Evolutionary conservation across 306 rosid species (phyloP).

Genomic region (Biancaea sappan): DNA sequence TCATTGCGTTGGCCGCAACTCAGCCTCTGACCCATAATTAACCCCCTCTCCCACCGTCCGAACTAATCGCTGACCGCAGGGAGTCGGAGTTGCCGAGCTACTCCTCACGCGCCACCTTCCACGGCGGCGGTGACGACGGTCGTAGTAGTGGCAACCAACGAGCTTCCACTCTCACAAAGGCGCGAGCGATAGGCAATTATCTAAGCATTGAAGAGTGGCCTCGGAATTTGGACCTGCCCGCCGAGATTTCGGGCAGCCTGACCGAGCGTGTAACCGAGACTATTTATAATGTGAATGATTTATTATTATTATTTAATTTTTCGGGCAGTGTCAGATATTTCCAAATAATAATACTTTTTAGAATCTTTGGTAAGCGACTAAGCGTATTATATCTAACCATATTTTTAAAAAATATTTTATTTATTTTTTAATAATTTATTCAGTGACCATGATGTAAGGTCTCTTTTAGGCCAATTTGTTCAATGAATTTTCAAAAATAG

Average conservation of each 20-base stretch:
- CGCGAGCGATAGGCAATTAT: conserved; percentile 4
- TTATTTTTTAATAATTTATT: not conserved
- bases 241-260: conserved; percentile 61
- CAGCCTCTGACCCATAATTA: conserved; percentile 74
- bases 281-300: not conserved
- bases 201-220: conserved; percentile 27
- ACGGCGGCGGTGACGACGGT: conserved; percentile 34
- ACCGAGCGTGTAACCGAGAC: conserved; percentile 29
- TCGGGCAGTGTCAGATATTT: conserved; percentile 16
- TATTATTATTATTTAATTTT: not conserved
- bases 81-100: not conserved
- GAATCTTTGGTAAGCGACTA: conserved; percentile 7
- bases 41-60: conserved; percentile 29
- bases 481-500: not conserved
- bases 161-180: not conserved
- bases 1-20: conserved; percentile 57
- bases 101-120: conserved; percentile 54
- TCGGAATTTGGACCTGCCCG: conserved; percentile 65
- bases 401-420: not conserved
- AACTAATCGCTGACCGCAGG: conserved; percentile 18
- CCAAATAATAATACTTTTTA: not conserved
- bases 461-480: conserved; percentile 15
- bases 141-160: not conserved
- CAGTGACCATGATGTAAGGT: not conserved
- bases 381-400: not conserved